Percentiles rank a stretch among this genome's conserved stretches.
Conservation (phyloP, 2,329 filamentous ascomycete species). For the Torrubiella hemipterigena region DNA sequence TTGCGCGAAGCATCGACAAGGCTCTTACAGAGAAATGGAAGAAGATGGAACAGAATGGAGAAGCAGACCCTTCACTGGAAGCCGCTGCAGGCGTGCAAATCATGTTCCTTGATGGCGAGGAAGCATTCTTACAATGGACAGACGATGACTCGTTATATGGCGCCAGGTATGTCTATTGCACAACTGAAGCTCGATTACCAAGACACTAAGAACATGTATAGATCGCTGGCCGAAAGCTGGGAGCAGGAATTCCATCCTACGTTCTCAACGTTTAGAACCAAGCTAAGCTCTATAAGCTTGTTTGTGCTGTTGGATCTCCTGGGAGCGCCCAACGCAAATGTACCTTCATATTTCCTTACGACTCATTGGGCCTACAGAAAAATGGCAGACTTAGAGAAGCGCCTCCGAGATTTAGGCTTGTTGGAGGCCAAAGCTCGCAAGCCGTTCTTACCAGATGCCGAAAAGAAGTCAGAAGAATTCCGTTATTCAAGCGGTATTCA, state of each 20-base stretch:
- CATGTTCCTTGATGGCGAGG: slow-evolving; percentile 83
- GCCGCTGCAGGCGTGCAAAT: slow-evolving; percentile 80
- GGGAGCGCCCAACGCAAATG: slow-evolving; percentile 51
- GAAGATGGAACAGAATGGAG: slow-evolving; percentile 50
- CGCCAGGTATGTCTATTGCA: slow-evolving; percentile 45
- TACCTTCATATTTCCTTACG: slow-evolving; percentile 79
- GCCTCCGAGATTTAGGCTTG: slow-evolving; percentile 54
- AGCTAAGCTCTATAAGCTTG: slow-evolving; percentile 68
- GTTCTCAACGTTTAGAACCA: slow-evolving; percentile 62
- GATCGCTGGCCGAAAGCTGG: slow-evolving; percentile 72
- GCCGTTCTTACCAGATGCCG: slow-evolving; percentile 54
- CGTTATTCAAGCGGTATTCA: slow-evolving; percentile 39
- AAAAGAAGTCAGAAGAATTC: slow-evolving; percentile 39
- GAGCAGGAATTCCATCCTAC: slow-evolving; percentile 57
- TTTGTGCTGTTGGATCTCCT: slow-evolving; percentile 90
- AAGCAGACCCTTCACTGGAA: slow-evolving; percentile 44
- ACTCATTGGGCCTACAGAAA: slow-evolving; percentile 89
- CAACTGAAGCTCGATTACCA: not conserved
- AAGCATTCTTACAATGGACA: slow-evolving; percentile 77
- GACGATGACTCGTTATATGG: slow-evolving; percentile 80
- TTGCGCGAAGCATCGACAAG: slow-evolving; percentile 65
- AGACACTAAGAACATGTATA: slow-evolving; percentile 10
- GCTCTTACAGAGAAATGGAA: slow-evolving; percentile 76
- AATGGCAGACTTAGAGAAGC: slow-evolving; percentile 61
- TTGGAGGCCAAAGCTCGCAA: slow-evolving; percentile 44